Evolutionary conservation across 2,329 filamentous ascomycete genomes (phyloP), one percentile per base, ranked within the genome.

Genomic region (Fusarium heterosporum): DNA sequence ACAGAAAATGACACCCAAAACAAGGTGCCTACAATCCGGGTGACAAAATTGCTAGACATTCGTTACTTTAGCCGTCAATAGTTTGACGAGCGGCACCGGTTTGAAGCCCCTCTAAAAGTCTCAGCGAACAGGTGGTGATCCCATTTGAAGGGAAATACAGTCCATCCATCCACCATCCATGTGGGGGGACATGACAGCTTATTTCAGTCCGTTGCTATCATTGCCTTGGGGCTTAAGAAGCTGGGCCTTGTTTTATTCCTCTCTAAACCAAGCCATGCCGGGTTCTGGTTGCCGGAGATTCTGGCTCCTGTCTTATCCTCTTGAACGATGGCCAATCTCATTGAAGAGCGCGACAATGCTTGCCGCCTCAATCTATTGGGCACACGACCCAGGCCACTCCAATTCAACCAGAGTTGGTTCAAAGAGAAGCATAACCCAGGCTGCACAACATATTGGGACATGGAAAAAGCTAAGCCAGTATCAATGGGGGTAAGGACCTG

Each of bases 101-200:
- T 64, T 54, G 36, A 41, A 42, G 45, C 51, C 58, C 60, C 64
- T 62, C 62, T 43, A 16, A 17, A 17, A 36, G 16, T 36, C 34
- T 36, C 42, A 53, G 51, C 64, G 49, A 68, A 72, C 64, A 61
- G 66, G 64, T 61, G 66, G 70, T 70, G 58, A 70, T 72, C 56
- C 64, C 64, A 68, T 60, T 62, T 66, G 55, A 61, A 67, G 62
- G 67, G 61, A 58, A 61, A 56, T 56, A 57, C 54, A 55, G 26
- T 59, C 45, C 45, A 41, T 60, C 22, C 22, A 22, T 22, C 22
- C 22, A 22, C 22, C 22, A 22, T 22, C 22, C 45, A 41, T 60
- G 64, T 56, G 61, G 61, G 56, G 62, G 52, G 42, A 30, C 53
- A 64, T 62, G 55, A 29, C 43, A 54, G n/a, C 49, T 52, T 46